A percentile compares a stretch with the other conserved stretches of the same genome.
phyloP scores from a whole-genome alignment of 345 rosid genomes.

The Salix udensis region DNA sequence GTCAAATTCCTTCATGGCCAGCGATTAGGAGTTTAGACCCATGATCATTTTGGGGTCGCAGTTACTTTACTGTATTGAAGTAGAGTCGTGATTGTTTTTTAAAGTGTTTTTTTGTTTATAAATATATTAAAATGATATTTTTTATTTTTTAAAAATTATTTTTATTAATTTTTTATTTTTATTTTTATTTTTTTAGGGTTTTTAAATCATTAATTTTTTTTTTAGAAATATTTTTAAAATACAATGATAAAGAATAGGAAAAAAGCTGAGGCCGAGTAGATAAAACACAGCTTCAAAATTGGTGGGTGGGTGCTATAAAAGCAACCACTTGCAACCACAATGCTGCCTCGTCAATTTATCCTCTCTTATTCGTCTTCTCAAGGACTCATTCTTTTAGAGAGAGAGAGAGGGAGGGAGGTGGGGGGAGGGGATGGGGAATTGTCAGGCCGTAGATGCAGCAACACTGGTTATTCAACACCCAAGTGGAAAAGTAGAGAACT shows the following conservation, averaged over 20 bases:
- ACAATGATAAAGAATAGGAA: no score
- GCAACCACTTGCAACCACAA: constrained; percentile 2
- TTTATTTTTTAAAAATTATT: no score
- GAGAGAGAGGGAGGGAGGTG: neutral
- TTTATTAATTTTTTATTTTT: no score
- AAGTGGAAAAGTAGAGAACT: constrained; percentile 61
- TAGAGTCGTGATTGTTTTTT: no score
- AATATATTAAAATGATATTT: no score
- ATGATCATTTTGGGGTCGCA: neutral
- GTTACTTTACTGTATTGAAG: no score
- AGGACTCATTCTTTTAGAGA: neutral
- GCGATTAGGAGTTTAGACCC: neutral
- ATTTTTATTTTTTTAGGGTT: no score
- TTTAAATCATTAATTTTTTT: no score
- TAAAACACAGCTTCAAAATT: neutral
- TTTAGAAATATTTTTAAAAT: no score
- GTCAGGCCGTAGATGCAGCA: constrained; percentile 84
- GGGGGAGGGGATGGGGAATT: constrained; percentile 62
- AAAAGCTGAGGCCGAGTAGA: neutral
- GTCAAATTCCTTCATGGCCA: no score
- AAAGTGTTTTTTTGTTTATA: no score
- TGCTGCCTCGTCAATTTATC: constrained; percentile 1
- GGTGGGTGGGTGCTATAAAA: constrained; percentile 45
- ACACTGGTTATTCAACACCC: constrained; percentile 75
- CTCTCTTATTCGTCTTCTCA: neutral